A percentile compares a stretch with the other conserved stretches of the same genome.
phyloP scores from a whole-genome alignment of 1,284 basidiomycete species.

The Leccinum idahoense region DNA sequence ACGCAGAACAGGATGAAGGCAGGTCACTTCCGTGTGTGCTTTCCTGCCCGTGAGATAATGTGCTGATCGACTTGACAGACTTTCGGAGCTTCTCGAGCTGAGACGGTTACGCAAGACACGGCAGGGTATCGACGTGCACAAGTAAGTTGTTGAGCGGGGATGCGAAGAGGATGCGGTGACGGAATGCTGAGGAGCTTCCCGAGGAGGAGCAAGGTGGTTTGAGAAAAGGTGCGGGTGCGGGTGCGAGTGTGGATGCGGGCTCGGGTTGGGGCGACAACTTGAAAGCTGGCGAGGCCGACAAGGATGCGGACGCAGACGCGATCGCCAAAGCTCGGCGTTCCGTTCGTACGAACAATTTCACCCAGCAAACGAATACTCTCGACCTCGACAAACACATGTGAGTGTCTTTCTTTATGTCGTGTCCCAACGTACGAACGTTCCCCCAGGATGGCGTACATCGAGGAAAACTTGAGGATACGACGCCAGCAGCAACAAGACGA shows the following conservation, averaged over 20 bases:
- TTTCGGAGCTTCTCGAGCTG: constrained; percentile 78
- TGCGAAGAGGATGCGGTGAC: constrained; percentile 63
- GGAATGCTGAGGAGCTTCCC: constrained; percentile 47
- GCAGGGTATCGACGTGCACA: constrained; percentile 83
- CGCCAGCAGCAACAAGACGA: constrained; percentile 52
- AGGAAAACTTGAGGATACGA: constrained; percentile 85
- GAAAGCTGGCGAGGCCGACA: constrained; percentile 20
- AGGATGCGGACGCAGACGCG: constrained; percentile 40
- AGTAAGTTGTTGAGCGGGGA: constrained; percentile 81
- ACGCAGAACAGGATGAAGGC: constrained; percentile 15
- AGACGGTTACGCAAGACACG: constrained; percentile 72
- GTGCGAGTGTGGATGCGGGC: too few species aligned
- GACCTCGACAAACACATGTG: constrained; percentile 99
- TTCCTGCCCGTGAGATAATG: not conserved
- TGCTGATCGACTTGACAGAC: not conserved
- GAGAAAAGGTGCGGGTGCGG: constrained; percentile 26
- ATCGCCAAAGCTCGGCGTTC: constrained; percentile 69
- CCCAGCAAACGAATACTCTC: constrained; percentile 90
- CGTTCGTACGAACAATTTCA: constrained; percentile 89
- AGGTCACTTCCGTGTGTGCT: constrained; percentile 22
- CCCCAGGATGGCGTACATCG: constrained; percentile 94
- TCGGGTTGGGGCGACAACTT: too few species aligned
- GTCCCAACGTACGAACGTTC: too few species aligned
- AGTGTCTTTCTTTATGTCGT: constrained; percentile 20
- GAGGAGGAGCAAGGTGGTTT: constrained; percentile 49